phyloP scores from a whole-genome alignment of 805 yeast species.

The Maudiozyma turicensis region DNA sequence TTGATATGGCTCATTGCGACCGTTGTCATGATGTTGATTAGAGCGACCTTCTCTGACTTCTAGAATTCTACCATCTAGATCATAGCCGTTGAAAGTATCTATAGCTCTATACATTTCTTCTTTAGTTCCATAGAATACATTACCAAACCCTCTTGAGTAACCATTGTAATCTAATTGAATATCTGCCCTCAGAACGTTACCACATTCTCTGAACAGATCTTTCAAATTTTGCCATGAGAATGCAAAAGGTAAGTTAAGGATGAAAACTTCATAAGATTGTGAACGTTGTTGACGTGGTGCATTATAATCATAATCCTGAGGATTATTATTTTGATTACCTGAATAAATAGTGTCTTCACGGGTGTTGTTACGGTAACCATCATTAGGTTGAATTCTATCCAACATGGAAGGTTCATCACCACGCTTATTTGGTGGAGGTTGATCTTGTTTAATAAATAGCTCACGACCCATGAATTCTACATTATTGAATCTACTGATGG shows the following conservation, averaged over 20 bases:
- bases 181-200: constrained; percentile 73
- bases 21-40: constrained; percentile 2
- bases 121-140: constrained; percentile 58
- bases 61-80: constrained; percentile 19
- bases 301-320: neutral
- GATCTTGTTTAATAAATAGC: constrained; percentile 82
- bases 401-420: constrained; percentile 3
- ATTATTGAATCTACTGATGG: constrained; percentile 61
- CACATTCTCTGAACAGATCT: constrained; percentile 70
- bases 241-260: constrained; percentile 75
- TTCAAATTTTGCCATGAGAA: constrained; percentile 75
- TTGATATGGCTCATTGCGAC: neutral
- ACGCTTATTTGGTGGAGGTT: constrained; percentile 56
- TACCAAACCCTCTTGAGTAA: constrained; percentile 72
- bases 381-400: neutral
- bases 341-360: too few species aligned
- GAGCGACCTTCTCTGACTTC: constrained; percentile 17
- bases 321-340: neutral
- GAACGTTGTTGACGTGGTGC: neutral
- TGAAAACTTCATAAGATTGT: constrained; percentile 50
- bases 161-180: constrained; percentile 56
- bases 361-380: neutral
- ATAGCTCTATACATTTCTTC: constrained; percentile 69
- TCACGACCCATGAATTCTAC: constrained; percentile 61
- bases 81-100: constrained; percentile 61